Evolutionary conservation across 208 protist genomes (phyloP), one percentile per base, ranked within the genome.

Genomic region (Borovskyia barvae): DNA sequence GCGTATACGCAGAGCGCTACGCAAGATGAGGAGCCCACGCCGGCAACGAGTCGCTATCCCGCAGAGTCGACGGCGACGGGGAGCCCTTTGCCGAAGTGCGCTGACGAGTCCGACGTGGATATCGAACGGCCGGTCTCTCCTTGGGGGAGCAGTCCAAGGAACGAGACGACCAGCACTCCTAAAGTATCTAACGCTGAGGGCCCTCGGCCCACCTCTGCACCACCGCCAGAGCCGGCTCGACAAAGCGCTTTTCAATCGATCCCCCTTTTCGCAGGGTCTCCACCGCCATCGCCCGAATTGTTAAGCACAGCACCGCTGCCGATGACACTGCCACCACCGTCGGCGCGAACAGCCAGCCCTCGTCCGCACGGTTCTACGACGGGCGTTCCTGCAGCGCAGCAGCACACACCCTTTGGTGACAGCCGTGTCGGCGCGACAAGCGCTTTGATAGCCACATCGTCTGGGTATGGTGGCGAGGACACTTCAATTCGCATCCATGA

Each of bases 1-100:
- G n/a, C n/a, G n/a, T n/a, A n/a, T n/a, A 39, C 24, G 9, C 56
- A 51, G 9, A 41, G 6, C 5, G 51, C 29, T 12, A 55, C 50
- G 7, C 28, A 41, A 7, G 43, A 20, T 5, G 40, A 47, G 17
- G 48, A 40, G 35, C 36, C 55, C 35, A 70, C 61, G 4, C 62
- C 61, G 4, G 5, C 40, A 7, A 50, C 41, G 20, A 58, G n/a
- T n/a, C 60, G 61, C 35, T 41, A 68, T 11, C 42, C 52, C 2
- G 47, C 40, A 4, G 68, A 75, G 2, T 40, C 53, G 24, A 68
- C 73, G 0, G 57, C 51, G 26, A 75, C 70, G 55, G 62, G 61
- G 12, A 79, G 73, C 36, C 73, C 73, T 14, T 75, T 69, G 30
- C 66, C 66, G 12, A 54, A 75, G 6, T 49, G 67, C 29, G 50